Base-by-base conservation (phyloP, 176 grass and related monocot genomes). In the Tuctoria greenei region DNA sequence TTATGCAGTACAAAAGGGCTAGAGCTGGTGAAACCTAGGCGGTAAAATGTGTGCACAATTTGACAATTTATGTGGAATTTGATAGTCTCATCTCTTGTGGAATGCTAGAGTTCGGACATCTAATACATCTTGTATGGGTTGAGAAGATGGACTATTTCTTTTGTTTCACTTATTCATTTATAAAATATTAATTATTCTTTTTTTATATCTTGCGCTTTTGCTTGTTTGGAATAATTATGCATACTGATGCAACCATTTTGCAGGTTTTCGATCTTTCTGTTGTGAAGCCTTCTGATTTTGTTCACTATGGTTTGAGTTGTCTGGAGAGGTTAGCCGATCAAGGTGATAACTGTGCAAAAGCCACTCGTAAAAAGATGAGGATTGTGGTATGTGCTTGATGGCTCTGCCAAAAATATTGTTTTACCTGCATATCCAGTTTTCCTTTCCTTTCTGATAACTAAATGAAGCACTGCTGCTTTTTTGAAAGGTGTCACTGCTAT, bases 231-330 rank as follows among this genome's bases (percentile, higher is more conserved):
- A 59, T 67, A 52, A 31, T 3, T 31, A 1, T 65, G 14, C 17
- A 10, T 66, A 51, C 51, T 79, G 36, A 61, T 40, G 7, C 69
- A 73, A 60, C 31, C 24, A 39, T 71, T 66, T 63, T 81, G 1
- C 77, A 99, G 95, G 95, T 99, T 51, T 92, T 99, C 31, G 91
- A 99, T 86, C 89, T 99, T 86, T 91, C 89, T 82, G 56, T 4
- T 55, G 82, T 88, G 64, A 86, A 92, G 81, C 95, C 95, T 79
- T 84, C 85, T 86, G 89, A 92, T 77, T 99, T 99, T 88, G 75
- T 99, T 79, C 66, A 42, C 18, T 92, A 95, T 84, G 95, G 95
- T 62, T 86, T 99, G 73, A 60, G 82, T 83, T 95, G 91, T 86
- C 88, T 99, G 82, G 95, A 99, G 68, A 87, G 64, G 51, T 86